These are phyloP conservation scores for Venturia carpophila DNA, from an alignment of 2,329 filamentous ascomycete genomes.

Conservation along the genomic window DNA sequence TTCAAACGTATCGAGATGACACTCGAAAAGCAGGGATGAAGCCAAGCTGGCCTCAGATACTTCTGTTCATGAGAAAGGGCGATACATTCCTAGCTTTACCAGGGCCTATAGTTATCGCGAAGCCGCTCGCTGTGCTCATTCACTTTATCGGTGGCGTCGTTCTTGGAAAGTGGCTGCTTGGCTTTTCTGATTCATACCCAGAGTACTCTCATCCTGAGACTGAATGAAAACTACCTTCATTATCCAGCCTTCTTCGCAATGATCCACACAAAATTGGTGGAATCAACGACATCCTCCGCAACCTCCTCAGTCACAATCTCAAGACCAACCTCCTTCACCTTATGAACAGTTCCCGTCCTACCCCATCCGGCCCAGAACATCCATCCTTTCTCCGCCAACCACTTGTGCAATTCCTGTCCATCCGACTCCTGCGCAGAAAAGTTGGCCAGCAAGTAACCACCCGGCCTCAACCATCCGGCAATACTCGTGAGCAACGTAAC, in stretches of 20 bases:
- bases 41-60: slow-evolving; percentile 4
- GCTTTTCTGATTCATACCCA: slow-evolving; percentile 12
- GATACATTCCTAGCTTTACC: slow-evolving; percentile 8
- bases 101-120: neutral
- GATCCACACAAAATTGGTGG: slow-evolving; percentile 29
- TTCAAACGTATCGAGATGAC: slow-evolving; percentile 16
- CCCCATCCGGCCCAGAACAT: slow-evolving; percentile 39
- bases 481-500: slow-evolving; percentile 39
- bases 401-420: slow-evolving; percentile 23
- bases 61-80: slow-evolving; percentile 9
- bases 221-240: slow-evolving; percentile 1
- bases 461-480: slow-evolving; percentile 43
- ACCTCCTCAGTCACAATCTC: slow-evolving; percentile 25
- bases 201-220: slow-evolving; percentile 4
- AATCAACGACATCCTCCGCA: slow-evolving; percentile 22
- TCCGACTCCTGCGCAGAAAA: slow-evolving; percentile 31
- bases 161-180: slow-evolving; percentile 11
- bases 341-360: slow-evolving; percentile 24
- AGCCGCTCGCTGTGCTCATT: slow-evolving; percentile 8
- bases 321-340: slow-evolving; percentile 18
- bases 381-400: slow-evolving; percentile 29
- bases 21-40: slow-evolving; percentile 6
- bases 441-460: slow-evolving; percentile 44
- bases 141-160: slow-evolving; percentile 13
- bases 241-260: slow-evolving; percentile 23